Evolutionary conservation across 2,329 filamentous ascomycete species (phyloP), one percentile per base, ranked within the genome.

Genomic region (Botryotinia globosa): DNA sequence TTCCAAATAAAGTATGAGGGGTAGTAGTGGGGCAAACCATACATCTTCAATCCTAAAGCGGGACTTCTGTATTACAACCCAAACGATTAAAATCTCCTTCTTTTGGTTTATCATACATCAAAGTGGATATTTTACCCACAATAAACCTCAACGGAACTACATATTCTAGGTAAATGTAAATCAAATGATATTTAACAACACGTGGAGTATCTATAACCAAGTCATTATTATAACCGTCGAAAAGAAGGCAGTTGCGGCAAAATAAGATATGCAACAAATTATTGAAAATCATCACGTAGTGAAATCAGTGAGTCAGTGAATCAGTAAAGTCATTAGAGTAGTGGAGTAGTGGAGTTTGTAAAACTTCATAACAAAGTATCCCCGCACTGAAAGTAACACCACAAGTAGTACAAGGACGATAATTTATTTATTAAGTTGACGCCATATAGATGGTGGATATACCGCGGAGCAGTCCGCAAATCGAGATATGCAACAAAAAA

Each of bases 231-330:
- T 0, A 25, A 20, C 1, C 56, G 3, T 42, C 22, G 29, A 20
- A 16, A 22, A 20, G 39, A 56, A 67, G 64, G 34, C 5, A 42
- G 48, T 54, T 42, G 34, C 64, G 48, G 64, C 48, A 67, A 67
- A 67, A 42, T 56, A 56, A 67, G 64, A 67, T 56, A 67, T 67
- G 25, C 48, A 67, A 56, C 64, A 67, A 66, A 56, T 14, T 42
- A 20, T 6, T 7, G 51, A 20, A 42, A 1, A 10, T 25, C 18
- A 67, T 54, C 56, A 56, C 64, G 29, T 32, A 25, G 22, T 48
- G 10, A 25, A 51, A 4, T 51, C 22, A 14, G 25, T 51, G 25
- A 48, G 12, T 48, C 45, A 25, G 45, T 39, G 39, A 39, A 39
- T 39, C 9, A 22, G 9, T 48, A 9, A 10, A 48, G 4, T 25